phyloP scores from a whole-genome alignment of 371 early-diverging fungal genomes.

The Mortierella sp. region DNA sequence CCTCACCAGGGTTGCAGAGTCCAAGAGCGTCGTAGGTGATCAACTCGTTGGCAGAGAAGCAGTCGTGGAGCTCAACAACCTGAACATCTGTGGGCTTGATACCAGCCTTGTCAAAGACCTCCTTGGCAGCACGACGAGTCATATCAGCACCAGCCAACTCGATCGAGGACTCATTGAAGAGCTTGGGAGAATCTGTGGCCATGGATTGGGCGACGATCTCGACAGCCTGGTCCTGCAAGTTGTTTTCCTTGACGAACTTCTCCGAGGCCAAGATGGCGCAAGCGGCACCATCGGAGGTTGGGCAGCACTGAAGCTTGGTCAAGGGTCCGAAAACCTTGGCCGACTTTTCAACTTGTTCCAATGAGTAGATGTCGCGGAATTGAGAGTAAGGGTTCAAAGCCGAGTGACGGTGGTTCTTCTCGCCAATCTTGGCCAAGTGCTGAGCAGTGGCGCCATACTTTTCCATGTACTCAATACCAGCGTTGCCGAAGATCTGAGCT shows the following conservation, averaged over 20 bases:
- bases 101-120: constrained; percentile 66
- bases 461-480: constrained; percentile 78
- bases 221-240: constrained; percentile 74
- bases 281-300: constrained; percentile 83
- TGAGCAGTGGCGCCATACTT: constrained; percentile 68
- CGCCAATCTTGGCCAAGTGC: constrained; percentile 77
- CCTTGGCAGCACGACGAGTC: constrained; percentile 73
- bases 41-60: constrained; percentile 85
- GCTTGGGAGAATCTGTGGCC: constrained; percentile 78
- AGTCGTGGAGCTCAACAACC: constrained; percentile 85
- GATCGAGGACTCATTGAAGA: constrained; percentile 65
- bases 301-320: constrained; percentile 83
- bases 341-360: constrained; percentile 75
- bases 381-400: constrained; percentile 84
- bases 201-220: constrained; percentile 77
- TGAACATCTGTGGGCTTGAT: constrained; percentile 72
- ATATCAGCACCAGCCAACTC: constrained; percentile 81
- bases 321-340: constrained; percentile 76
- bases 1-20: constrained; percentile 72
- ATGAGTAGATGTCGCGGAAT: constrained; percentile 74
- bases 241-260: constrained; percentile 71
- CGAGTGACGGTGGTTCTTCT: constrained; percentile 83
- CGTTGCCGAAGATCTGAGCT: constrained; percentile 83
- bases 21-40: constrained; percentile 84
- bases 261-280: constrained; percentile 77